These are phyloP conservation scores for Phytophthora pseudosyringae DNA, from an alignment of 352 stramenopile genomes.

Conservation along the genomic window DNA sequence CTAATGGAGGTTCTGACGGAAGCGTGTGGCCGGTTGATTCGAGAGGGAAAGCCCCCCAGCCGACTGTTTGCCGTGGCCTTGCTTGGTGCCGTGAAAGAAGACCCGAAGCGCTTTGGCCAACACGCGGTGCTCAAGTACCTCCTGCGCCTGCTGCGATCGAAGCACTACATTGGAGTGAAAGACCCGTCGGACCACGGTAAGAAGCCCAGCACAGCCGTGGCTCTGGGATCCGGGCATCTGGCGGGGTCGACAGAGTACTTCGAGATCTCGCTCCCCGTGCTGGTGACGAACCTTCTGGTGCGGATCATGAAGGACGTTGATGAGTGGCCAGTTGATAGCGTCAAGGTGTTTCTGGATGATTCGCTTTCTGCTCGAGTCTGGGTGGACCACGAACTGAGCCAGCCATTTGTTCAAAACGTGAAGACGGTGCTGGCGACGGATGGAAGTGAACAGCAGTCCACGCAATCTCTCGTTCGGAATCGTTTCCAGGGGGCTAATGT, in stretches of 20 bases:
- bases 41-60: slow-evolving; percentile 60
- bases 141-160: slow-evolving; percentile 77
- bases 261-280: slow-evolving; percentile 71
- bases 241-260: slow-evolving; percentile 38
- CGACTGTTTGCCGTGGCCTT: slow-evolving; percentile 68
- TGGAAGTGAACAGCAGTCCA: slow-evolving; percentile 19
- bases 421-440: slow-evolving; percentile 65
- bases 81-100: slow-evolving; percentile 63
- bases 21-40: slow-evolving; percentile 57
- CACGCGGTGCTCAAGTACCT: slow-evolving; percentile 79
- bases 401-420: slow-evolving; percentile 78
- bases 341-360: slow-evolving; percentile 90
- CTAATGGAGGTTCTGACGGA: slow-evolving; percentile 65
- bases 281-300: slow-evolving; percentile 77
- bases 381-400: slow-evolving; percentile 87
- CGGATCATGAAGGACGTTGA: slow-evolving; percentile 66
- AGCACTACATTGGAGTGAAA: slow-evolving; percentile 72
- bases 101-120: slow-evolving; percentile 57
- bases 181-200: slow-evolving; percentile 40
- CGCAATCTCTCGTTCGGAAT: slow-evolving; percentile 40
- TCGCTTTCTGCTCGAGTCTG: slow-evolving; percentile 80
- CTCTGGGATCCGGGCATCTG: slow-evolving; percentile 29
- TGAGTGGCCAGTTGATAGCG: slow-evolving; percentile 79
- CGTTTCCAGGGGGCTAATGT: slow-evolving; percentile 56
- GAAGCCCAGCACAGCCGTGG: slow-evolving; percentile 25